phyloP scores from a whole-genome alignment of 192 early-diverging fungal genomes.

The Entomortierella lignicola region DNA sequence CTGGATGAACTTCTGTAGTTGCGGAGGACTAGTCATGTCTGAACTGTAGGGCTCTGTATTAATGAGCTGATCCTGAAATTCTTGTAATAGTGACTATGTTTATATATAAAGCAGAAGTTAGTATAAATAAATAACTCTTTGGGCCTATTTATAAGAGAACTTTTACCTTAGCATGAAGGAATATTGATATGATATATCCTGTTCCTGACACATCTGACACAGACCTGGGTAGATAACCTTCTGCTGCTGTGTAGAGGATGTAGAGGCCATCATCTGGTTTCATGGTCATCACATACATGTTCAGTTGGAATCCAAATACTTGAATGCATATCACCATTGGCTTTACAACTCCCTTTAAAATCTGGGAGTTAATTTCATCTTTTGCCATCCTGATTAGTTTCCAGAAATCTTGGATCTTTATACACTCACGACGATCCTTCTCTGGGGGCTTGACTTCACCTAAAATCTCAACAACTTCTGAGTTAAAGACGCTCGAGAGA shows the following conservation, averaged over 20 bases:
- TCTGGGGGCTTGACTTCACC: slow-evolving; percentile 8
- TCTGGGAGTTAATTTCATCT: slow-evolving; percentile 4
- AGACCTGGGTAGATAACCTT: not conserved
- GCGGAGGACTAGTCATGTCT: no score
- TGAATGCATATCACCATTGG: slow-evolving; percentile 8
- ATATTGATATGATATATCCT: slow-evolving; percentile 1
- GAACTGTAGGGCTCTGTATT: no score
- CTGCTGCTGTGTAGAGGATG: not conserved
- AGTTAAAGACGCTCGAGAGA: slow-evolving; percentile 1
- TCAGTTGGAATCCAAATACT: not conserved
- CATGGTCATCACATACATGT: not conserved
- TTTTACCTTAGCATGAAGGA: not conserved
- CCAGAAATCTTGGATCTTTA: slow-evolving; percentile 3
- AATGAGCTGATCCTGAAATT: slow-evolving; percentile 4
- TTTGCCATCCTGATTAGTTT: not conserved
- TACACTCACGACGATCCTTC: not conserved
- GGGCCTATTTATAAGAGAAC: not conserved
- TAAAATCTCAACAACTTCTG: not conserved
- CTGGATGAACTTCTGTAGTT: no score
- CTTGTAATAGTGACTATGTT: not conserved
- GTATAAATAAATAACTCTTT: not conserved
- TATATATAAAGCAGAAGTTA: not conserved
- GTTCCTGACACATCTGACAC: not conserved
- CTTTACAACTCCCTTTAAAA: not conserved
- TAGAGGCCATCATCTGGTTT: not conserved